Percentiles rank a stretch among this genome's conserved stretches.
Evolutionary conservation across 345 rosid species (phyloP).

Genomic region (Ricinus communis): DNA sequence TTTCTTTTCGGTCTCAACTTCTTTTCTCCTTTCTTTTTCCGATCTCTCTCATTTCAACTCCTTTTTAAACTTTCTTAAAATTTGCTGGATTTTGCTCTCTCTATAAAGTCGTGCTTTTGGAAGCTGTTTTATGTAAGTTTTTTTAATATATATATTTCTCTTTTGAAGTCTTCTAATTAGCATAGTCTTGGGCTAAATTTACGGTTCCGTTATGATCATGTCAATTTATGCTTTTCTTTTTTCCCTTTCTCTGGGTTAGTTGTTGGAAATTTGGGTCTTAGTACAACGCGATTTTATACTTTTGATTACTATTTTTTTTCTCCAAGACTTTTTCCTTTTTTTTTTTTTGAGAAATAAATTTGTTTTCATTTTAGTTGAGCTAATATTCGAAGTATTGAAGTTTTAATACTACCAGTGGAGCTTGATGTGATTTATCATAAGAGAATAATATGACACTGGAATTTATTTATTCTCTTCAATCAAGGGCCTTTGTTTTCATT

Average conservation of each 20-base stretch:
- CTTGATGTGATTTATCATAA: conserved; percentile 2
- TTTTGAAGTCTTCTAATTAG: neutral
- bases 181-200: neutral
- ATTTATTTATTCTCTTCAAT: conserved; percentile 12
- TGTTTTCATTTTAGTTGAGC: neutral
- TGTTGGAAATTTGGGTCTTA: neutral
- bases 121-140: too few relatives aligned
- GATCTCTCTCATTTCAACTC: conserved; percentile 5
- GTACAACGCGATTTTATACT: neutral
- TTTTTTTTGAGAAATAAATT: too few relatives aligned
- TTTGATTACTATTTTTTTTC: neutral
- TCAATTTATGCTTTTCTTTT: neutral
- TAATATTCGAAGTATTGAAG: neutral
- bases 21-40: neutral
- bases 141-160: neutral
- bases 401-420: neutral
- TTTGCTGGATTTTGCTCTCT: too few relatives aligned
- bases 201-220: neutral
- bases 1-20: neutral
- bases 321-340: neutral
- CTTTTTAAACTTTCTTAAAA: too few relatives aligned
- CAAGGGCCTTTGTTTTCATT: conserved; percentile 14
- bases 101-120: too few relatives aligned
- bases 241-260: neutral
- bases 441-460: neutral